Evolutionary conservation across 1,284 basidiomycete species (phyloP).

Genomic region (Malassezia furfur): DNA sequence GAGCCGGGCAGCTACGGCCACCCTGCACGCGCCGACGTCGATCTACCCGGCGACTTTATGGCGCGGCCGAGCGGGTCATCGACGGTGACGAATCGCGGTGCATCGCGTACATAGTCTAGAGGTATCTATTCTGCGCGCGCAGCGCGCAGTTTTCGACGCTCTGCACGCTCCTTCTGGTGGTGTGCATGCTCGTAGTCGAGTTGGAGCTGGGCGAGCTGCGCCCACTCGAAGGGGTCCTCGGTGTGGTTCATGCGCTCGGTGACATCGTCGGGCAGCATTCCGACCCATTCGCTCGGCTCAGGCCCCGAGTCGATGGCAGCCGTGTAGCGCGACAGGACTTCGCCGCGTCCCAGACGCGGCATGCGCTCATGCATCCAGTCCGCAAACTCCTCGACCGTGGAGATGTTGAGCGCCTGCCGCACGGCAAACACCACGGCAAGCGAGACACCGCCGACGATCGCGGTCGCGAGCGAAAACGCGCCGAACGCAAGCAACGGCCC

Average conservation of each 20-base stretch:
- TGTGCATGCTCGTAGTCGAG: slow-evolving; percentile 10
- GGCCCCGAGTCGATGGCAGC: neutral
- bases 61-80: neutral
- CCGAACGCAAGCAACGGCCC: slow-evolving; percentile 10
- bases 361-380: slow-evolving; percentile 9
- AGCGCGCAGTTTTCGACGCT: neutral
- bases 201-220: slow-evolving; percentile 8
- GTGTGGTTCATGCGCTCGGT: neutral
- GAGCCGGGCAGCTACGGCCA: slow-evolving; percentile 9
- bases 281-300: neutral
- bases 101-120: neutral
- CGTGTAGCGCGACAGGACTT: neutral
- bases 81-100: neutral
- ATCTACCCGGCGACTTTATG: slow-evolving; percentile 6
- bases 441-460: slow-evolving; percentile 7
- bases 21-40: slow-evolving; percentile 3
- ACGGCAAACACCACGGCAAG: neutral
- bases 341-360: slow-evolving; percentile 1
- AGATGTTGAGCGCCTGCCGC: slow-evolving; percentile 5
- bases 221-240: slow-evolving; percentile 11
- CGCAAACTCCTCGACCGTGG: slow-evolving; percentile 11
- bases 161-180: slow-evolving; percentile 1
- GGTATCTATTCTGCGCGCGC: neutral
- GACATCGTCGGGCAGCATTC: neutral
- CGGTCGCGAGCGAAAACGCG: slow-evolving; percentile 13